These are phyloP conservation scores for Coniophora puteana DNA, from an alignment of 1,284 basidiomycete species.

Conservation along the genomic window DNA sequence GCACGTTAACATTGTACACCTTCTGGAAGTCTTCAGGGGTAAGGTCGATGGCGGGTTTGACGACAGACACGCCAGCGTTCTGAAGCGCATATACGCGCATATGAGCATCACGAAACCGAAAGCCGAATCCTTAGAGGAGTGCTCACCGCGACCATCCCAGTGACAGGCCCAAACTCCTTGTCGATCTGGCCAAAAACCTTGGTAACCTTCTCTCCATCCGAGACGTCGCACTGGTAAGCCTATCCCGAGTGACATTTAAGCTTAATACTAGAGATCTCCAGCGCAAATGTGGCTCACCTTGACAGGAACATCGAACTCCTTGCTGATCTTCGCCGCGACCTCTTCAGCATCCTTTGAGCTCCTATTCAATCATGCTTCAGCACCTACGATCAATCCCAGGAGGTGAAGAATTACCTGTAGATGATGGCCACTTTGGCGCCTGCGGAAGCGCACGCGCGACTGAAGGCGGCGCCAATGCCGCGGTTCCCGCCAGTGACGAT, in stretches of 20 bases:
- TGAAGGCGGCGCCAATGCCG: slow-evolving; percentile 45
- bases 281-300: slow-evolving; percentile 19
- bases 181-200: slow-evolving; percentile 35
- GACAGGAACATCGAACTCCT: slow-evolving; percentile 30
- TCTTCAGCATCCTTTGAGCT: slow-evolving; percentile 34
- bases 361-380: slow-evolving; percentile 13
- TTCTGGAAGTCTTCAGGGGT: slow-evolving; percentile 38
- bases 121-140: not conserved
- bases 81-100: slow-evolving; percentile 10
- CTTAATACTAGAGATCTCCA: not conserved
- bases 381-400: not conserved
- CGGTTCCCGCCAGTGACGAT: slow-evolving; percentile 39
- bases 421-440: slow-evolving; percentile 42
- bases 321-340: slow-evolving; percentile 31
- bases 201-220: slow-evolving; percentile 29
- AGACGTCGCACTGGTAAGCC: slow-evolving; percentile 43
- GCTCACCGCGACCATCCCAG: slow-evolving; percentile 37
- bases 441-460: slow-evolving; percentile 38
- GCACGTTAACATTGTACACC: slow-evolving; percentile 35
- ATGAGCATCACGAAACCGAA: not conserved
- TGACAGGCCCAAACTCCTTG: slow-evolving; percentile 33
- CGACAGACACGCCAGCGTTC: slow-evolving; percentile 45
- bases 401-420: slow-evolving; percentile 25
- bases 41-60: slow-evolving; percentile 46
- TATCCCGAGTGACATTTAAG: slow-evolving; percentile 9